These are phyloP conservation scores for Sisymbrium altissimum DNA, from an alignment of 345 rosid species.

Conservation along the genomic window DNA sequence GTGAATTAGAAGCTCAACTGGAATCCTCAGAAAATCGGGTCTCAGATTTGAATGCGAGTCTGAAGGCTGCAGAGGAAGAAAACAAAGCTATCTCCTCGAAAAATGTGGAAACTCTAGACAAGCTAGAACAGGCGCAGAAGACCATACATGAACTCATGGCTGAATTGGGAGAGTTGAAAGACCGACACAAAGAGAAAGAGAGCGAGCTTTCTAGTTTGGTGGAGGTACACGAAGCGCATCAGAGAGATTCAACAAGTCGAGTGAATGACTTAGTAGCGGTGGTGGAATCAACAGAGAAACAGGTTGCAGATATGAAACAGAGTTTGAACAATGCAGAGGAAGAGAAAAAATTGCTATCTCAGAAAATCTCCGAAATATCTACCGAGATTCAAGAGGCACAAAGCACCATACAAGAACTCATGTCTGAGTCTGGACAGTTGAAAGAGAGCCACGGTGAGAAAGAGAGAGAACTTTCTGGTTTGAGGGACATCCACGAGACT, in stretches of 20 bases:
- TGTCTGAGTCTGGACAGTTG: conserved; percentile 41
- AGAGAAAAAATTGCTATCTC: conserved; percentile 54
- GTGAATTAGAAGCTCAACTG: conserved; percentile 28
- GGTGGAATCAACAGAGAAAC: conserved; percentile 3
- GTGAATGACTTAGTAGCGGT: neutral
- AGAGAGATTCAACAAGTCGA: conserved; percentile 7
- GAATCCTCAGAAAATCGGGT: conserved; percentile 54
- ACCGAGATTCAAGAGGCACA: conserved; percentile 51
- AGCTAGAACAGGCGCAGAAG: conserved; percentile 44
- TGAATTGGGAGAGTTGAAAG: conserved; percentile 47
- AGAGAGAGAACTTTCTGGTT: conserved; percentile 51
- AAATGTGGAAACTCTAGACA: conserved; percentile 45
- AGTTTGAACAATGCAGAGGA: conserved; percentile 43
- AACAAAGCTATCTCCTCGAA: conserved; percentile 48
- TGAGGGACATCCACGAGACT: conserved; percentile 51
- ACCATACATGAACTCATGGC: conserved; percentile 35
- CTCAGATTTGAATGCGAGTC: conserved; percentile 42
- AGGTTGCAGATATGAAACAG: conserved; percentile 42
- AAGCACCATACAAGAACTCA: conserved; percentile 37
- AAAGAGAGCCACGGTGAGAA: conserved; percentile 47
- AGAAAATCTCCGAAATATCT: conserved; percentile 45
- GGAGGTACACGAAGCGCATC: neutral
- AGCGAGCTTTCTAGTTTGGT: neutral
- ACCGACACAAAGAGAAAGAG: conserved; percentile 15
- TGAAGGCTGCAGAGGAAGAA: conserved; percentile 47